Conservation (phyloP, 495 filamentous ascomycete species). For the Aspergillus leporis region DNA sequence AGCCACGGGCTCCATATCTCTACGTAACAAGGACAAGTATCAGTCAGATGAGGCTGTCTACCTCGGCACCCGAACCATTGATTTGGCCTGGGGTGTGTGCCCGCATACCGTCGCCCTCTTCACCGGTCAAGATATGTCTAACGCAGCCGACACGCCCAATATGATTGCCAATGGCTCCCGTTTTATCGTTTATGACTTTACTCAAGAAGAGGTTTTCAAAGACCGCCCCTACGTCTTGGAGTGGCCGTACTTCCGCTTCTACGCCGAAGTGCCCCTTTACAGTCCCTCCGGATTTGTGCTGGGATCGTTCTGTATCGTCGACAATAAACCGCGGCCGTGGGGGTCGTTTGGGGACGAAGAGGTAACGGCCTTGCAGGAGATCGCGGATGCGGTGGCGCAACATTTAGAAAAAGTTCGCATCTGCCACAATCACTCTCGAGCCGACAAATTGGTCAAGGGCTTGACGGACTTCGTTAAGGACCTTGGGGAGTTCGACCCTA, state of each 20-base stretch:
- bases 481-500: constrained; percentile 8
- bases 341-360: constrained; percentile 24
- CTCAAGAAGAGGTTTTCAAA: constrained; percentile 42
- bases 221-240: constrained; percentile 36
- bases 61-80: constrained; percentile 34
- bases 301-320: constrained; percentile 62
- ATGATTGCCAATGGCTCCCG: constrained; percentile 26
- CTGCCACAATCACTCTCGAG: constrained; percentile 15
- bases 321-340: constrained; percentile 52
- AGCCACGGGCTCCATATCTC: constrained; percentile 53
- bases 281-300: constrained; percentile 57
- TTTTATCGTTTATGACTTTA: constrained; percentile 49
- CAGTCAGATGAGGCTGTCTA: constrained; percentile 41
- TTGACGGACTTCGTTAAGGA: constrained; percentile 26
- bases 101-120: not conserved
- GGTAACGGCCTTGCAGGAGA: constrained; percentile 27
- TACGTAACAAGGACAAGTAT: constrained; percentile 36
- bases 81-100: constrained; percentile 20
- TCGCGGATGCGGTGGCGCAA: constrained; percentile 21
- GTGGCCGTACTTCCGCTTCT: constrained; percentile 51
- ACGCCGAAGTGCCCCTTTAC: constrained; percentile 62
- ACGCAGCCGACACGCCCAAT: constrained; percentile 1
- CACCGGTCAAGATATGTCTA: constrained; percentile 30
- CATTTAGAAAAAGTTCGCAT: constrained; percentile 28
- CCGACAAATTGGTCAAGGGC: constrained; percentile 23